Evolutionary conservation across 2,329 filamentous ascomycete genomes (phyloP), one percentile per base, ranked within the genome.

Genomic region (Aureobasidium sp.): DNA sequence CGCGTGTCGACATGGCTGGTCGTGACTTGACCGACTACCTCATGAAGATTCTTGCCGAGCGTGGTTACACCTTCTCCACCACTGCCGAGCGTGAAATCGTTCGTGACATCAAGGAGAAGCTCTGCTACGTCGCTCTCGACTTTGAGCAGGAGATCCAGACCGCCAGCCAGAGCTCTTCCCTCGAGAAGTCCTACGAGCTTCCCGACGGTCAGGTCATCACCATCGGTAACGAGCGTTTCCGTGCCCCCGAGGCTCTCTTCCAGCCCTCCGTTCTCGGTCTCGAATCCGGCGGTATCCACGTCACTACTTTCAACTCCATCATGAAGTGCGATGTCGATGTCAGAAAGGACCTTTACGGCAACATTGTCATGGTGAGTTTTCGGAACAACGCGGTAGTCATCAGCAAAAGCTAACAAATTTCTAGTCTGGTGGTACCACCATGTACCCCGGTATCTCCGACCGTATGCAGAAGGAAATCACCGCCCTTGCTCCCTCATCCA

Each of bases 381-480:
- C 13, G 24, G 26, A 48, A 43, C 39, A 36, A 26, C 53, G 65
- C 63, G 32, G 64, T 44, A 39, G 36, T 62, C n/a, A 32, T 60
- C 15, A 13, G 43, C 41, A 59, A 48, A 59, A 52, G 71, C 76
- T 79, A 72, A 79, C 73, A 67, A 50, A 32, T 26, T 55, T 61
- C 20, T 71, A 97, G 92, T 99, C 94, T 86, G 94, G 94, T 89
- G 94, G 94, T 87, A 99, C 94, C 77, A 99, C 94, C 80, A 97
- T 99, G 94, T 99, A 97, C 86, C 94, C 94, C 74, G 94, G 94
- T 92, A 96, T 99, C 82, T 96, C 92, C 80, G 94, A 99, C 86
- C 94, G 94, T 87, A 97, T 99, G 94, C 94, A 99, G 84, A 97
- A 99, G 91, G 94, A 99, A 86, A 97, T 99, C 80, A 97, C 92